phyloP scores from a whole-genome alignment of 176 grass and related monocot genomes.

The Leersia perrieri region DNA sequence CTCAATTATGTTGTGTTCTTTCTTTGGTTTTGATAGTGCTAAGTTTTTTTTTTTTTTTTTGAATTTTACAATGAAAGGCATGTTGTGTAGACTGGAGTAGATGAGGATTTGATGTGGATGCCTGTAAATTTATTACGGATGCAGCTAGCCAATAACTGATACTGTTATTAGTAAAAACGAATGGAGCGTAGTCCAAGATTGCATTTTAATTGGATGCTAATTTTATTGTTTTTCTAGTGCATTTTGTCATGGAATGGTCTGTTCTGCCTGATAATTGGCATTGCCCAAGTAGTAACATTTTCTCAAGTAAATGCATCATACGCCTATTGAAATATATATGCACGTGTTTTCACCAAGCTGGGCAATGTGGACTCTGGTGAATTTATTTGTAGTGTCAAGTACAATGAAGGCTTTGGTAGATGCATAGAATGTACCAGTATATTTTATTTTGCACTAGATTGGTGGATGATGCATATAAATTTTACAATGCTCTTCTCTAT shows the following conservation, averaged over 20 bases:
- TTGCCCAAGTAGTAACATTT: background rate
- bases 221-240: background rate
- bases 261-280: constrained; percentile 19
- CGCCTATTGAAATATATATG: background rate
- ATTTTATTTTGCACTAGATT: background rate
- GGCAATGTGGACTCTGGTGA: background rate
- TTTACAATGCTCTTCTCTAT: background rate
- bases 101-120: too few species aligned
- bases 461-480: background rate
- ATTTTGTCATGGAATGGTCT: background rate
- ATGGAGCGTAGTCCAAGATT: too few species aligned
- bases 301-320: background rate
- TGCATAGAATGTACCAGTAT: background rate
- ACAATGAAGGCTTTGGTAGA: constrained; percentile 15
- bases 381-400: constrained; percentile 1
- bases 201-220: background rate
- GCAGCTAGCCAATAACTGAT: too few species aligned
- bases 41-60: constrained; percentile 4
- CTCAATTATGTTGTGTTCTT: background rate
- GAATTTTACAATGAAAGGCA: background rate
- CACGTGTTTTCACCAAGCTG: background rate
- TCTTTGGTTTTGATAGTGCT: background rate
- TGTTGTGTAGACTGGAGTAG: too few species aligned
- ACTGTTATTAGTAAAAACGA: too few species aligned
- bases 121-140: too few species aligned